phyloP scores from a whole-genome alignment of 2,329 filamentous ascomycete genomes.

The Aspergillus ustus region DNA sequence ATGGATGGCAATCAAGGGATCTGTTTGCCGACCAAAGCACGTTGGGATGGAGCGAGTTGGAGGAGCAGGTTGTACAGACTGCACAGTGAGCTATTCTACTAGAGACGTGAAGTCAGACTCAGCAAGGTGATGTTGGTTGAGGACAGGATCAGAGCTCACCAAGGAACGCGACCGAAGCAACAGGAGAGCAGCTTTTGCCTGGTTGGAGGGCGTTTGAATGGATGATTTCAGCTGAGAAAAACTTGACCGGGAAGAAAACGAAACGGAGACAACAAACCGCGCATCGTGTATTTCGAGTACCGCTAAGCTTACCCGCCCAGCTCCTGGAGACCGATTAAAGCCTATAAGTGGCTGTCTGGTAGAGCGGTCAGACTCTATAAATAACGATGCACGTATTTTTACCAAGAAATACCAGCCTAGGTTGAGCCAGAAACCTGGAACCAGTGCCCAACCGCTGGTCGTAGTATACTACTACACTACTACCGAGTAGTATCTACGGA shows the following conservation, averaged over 20 bases:
- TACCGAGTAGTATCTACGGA: background rate
- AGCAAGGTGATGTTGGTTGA: background rate
- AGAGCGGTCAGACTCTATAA: slow-evolving; percentile 11
- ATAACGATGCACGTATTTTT: slow-evolving; percentile 3
- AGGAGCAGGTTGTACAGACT: background rate
- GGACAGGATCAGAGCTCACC: slow-evolving; percentile 7
- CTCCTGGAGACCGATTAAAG: background rate
- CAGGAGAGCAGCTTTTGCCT: background rate
- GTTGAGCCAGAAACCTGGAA: background rate
- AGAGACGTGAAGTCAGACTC: slow-evolving; percentile 1
- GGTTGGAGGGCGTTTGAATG: slow-evolving; percentile 2
- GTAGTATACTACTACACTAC: background rate
- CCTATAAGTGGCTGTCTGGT: background rate
- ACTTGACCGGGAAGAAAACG: slow-evolving; percentile 1
- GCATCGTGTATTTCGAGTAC: background rate
- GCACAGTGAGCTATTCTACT: background rate
- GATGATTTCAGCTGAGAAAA: slow-evolving; percentile 17
- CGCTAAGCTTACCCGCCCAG: slow-evolving; percentile 2
- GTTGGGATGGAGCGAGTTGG: background rate
- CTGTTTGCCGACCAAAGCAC: slow-evolving; percentile 5
- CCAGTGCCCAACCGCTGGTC: background rate
- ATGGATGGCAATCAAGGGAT: slow-evolving; percentile 20
- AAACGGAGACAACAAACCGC: slow-evolving; percentile 5
- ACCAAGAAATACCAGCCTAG: background rate
- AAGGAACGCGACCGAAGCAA: slow-evolving; percentile 14